Evolutionary conservation across 2,329 filamentous ascomycete genomes (phyloP), one percentile per base, ranked within the genome.

Genomic region (Fusarium euwallaceae): DNA sequence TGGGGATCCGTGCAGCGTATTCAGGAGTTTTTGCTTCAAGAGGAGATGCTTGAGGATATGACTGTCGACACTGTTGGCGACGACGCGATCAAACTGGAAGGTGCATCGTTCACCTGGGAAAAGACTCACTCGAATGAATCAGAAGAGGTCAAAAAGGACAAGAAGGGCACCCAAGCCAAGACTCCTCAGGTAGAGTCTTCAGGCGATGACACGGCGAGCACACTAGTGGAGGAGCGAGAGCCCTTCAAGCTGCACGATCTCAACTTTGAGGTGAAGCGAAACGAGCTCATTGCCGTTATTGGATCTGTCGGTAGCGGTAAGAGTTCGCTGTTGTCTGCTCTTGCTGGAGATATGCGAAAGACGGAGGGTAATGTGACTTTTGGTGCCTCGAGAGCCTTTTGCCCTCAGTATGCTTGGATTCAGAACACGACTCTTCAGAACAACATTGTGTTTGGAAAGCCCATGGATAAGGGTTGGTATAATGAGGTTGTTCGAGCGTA

Each of bases 351-450:
- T 74, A 98, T 98, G 96, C 91, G 95, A 53, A 93, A 92, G 81
- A 97, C 94, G 0, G 85, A 84, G 4, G 95, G 95, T 12, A 88
- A 92, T 41, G 89, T 97, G 7, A 88, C 90, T 0, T 89, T 97
- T 76, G 94, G 95, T 45, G 94, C 94, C 0, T 92, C 91, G 4
- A 88, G 95, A 71, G 94, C 96, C 0, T 98, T 98, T 78, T 98
- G 97, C 75, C 96, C 96, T 0, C 96, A 99, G 81, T 98, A 98
- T 80, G 94, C 97, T 0, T 99, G 97, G 97, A 98, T 99, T 59
- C 96, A 98, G 80, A 98, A 98, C 79, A 89, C 95, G 0, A 94
- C 93, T 1, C 89, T 98, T 4, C 92, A 91, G 71, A 91, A 98
- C 37, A 99, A 99, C 79, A 97, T 99, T 69, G 84, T 95, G 0